Evolutionary conservation across 257 asterid genomes (phyloP).

Genomic region (Fraxinus quadrangulata): DNA sequence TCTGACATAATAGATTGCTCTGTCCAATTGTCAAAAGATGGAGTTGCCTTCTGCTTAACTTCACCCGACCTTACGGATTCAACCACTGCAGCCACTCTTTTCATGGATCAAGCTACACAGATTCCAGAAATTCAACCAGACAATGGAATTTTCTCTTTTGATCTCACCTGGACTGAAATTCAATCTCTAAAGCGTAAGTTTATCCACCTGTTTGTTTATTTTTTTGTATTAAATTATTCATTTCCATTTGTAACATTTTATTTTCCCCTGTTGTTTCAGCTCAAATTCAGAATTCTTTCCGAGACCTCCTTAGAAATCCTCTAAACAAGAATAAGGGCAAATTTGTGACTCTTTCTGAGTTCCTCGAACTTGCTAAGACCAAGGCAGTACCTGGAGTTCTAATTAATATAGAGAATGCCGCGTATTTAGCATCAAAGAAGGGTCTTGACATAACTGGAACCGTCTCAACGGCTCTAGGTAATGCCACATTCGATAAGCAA

Average conservation of each 20-base stretch:
- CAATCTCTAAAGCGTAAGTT: conserved; percentile 66
- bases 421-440: conserved; percentile 59
- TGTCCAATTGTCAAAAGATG: conserved; percentile 88
- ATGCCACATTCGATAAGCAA: conserved; percentile 64
- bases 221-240: background rate
- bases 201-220: background rate
- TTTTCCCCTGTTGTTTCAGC: conserved; percentile 42
- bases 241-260: conserved; percentile 1
- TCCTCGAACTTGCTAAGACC: conserved; percentile 69
- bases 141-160: conserved; percentile 84
- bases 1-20: conserved; percentile 87
- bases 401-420: conserved; percentile 64
- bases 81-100: conserved; percentile 71
- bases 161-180: conserved; percentile 75
- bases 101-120: conserved; percentile 45
- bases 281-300: conserved; percentile 49
- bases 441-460: conserved; percentile 62
- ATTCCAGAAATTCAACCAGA: conserved; percentile 55
- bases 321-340: conserved; percentile 69
- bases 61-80: conserved; percentile 69
- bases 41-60: conserved; percentile 77
- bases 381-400: conserved; percentile 56
- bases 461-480: conserved; percentile 56
- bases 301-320: conserved; percentile 53
- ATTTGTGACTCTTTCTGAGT: conserved; percentile 58